Base-by-base conservation (phyloP, 345 rosid species). In the Camelina laxa region DNA sequence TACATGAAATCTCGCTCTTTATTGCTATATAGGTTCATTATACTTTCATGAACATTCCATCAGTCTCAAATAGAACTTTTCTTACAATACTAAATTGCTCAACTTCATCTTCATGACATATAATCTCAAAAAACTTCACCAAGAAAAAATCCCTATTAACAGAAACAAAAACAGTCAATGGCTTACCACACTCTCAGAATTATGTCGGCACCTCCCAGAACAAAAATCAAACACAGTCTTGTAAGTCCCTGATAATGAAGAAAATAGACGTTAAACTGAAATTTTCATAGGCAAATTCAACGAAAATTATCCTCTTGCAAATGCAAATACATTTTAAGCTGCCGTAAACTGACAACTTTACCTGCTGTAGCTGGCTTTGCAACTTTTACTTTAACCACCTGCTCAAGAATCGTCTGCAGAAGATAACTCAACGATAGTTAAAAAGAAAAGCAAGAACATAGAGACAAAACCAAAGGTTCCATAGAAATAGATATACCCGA, bases 131-230 rank as follows among this genome's bases (percentile, higher is more conserved):
- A 54, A 47, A 42, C 20, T 58, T 50, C 7, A n/a, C 19, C 48
- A 51, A 1, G n/a, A 36, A 47, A 47, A 69, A 21, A 55, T 12
- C 7, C 53, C 6, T 15, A 44, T 2, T 21, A 39, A 35, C 12
- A 9, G 17, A 47, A 69, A 35, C 22, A 54, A 47, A 35, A 57
- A 48, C 14, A 31, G 68, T 45, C 45, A n/a, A 74, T 69, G 15
- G 17, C 84, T 76, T 83, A 93, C 99, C 89, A 95, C 97, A 60
- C 99, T 92, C 73, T 89, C 96, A 47, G 97, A 91, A 64, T 84
- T 92, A 77, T 95, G 99, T 13, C 97, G 93, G 67, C 99, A 95
- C 77, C 97, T 92, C 75, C 97, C 97, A 67, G 97, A 80, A 82
- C 97, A 95, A 78, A 85, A 95, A 73, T 92, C 93, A 81, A 95